phyloP scores from a whole-genome alignment of 257 asterid genomes.

The Ballota nigra region DNA sequence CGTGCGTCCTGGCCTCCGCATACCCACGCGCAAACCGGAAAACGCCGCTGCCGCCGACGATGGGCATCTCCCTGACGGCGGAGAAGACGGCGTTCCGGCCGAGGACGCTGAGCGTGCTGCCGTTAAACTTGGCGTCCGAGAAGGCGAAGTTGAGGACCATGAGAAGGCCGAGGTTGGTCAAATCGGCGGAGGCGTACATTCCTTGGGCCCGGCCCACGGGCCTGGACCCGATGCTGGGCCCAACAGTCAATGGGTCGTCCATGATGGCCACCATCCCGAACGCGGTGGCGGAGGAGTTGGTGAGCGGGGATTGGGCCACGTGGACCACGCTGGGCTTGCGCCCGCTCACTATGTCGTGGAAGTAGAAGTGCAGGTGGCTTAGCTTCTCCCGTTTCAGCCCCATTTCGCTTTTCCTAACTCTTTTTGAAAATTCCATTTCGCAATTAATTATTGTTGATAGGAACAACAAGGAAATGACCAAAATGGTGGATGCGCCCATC shows the following conservation, averaged over 20 bases:
- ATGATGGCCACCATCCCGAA: constrained; percentile 40
- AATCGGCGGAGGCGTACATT: constrained; percentile 39
- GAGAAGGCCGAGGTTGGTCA: constrained; percentile 24
- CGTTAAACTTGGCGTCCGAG: constrained; percentile 41
- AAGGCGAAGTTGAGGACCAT: constrained; percentile 41
- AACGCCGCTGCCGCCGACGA: constrained; percentile 49
- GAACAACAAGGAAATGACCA: background rate
- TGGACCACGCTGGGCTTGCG: constrained; percentile 31
- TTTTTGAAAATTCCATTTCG: constrained; percentile 24
- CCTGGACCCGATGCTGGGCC: constrained; percentile 29
- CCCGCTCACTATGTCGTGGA: constrained; percentile 49
- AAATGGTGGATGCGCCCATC: too few species aligned
- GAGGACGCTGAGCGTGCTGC: constrained; percentile 44
- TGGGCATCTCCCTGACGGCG: constrained; percentile 46
- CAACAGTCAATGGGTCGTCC: constrained; percentile 42
- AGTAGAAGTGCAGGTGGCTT: constrained; percentile 50
- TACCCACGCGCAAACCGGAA: constrained; percentile 46
- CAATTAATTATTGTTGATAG: too few species aligned
- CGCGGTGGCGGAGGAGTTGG: constrained; percentile 36
- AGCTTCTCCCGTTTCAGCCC: constrained; percentile 34
- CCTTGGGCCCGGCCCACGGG: constrained; percentile 48
- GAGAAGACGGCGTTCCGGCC: constrained; percentile 39
- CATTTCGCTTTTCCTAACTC: constrained; percentile 13
- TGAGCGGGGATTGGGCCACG: constrained; percentile 30
- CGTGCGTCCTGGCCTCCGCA: constrained; percentile 37